phyloP scores from a whole-genome alignment of 192 early-diverging fungal genomes.

The Dimargaris cristalligena region DNA sequence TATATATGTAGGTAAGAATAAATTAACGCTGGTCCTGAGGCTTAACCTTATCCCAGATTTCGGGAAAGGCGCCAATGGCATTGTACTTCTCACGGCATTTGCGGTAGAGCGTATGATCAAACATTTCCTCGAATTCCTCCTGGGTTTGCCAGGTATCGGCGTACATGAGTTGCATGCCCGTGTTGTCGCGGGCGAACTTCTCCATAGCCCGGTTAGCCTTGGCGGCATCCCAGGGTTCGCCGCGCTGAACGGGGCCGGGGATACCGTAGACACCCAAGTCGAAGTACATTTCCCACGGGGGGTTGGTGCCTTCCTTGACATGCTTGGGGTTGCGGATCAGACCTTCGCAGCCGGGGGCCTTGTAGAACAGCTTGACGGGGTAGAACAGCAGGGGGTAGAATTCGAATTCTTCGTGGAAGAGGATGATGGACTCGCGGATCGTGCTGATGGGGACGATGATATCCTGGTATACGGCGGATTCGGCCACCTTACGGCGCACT shows the following conservation, averaged over 20 bases:
- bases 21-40: background rate
- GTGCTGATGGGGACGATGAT: constrained; percentile 19
- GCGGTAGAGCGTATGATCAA: constrained; percentile 23
- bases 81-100: constrained; percentile 11
- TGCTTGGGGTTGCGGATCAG: constrained; percentile 8
- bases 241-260: constrained; percentile 13
- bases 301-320: background rate
- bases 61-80: constrained; percentile 1
- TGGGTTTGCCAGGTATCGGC: constrained; percentile 16
- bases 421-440: constrained; percentile 17
- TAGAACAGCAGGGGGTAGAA: constrained; percentile 19
- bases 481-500: constrained; percentile 16
- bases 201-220: constrained; percentile 13
- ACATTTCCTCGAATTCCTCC: constrained; percentile 24
- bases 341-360: background rate
- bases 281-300: constrained; percentile 20
- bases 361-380: constrained; percentile 8
- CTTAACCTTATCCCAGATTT: constrained; percentile 12
- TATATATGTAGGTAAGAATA: too few species aligned
- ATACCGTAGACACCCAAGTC: constrained; percentile 26
- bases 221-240: constrained; percentile 16
- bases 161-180: constrained; percentile 19
- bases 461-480: constrained; percentile 21
- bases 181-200: constrained; percentile 4
- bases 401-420: constrained; percentile 20